Conservation (phyloP, 208 protist species). For the Trypanosoma caninum region DNA sequence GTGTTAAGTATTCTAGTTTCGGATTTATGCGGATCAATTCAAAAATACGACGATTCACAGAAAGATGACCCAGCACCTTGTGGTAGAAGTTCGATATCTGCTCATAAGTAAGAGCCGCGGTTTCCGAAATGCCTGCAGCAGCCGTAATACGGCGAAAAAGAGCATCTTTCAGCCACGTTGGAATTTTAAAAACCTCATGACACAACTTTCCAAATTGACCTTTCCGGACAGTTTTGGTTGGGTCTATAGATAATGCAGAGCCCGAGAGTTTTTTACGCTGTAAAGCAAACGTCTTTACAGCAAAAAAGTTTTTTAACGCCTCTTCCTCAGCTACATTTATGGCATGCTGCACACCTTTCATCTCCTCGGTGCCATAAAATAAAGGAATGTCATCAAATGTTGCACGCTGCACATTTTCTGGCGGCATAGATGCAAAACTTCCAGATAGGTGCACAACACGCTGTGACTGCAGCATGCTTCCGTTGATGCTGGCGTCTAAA, state of each 20-base stretch:
- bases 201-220: slow-evolving; percentile 57
- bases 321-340: slow-evolving; percentile 33
- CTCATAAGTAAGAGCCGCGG: slow-evolving; percentile 36
- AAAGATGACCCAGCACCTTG: slow-evolving; percentile 45
- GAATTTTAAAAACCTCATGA: slow-evolving; percentile 74
- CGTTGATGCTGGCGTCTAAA: slow-evolving; percentile 22
- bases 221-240: slow-evolving; percentile 29
- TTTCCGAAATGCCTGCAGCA: slow-evolving; percentile 19
- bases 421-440: slow-evolving; percentile 45
- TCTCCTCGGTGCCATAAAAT: slow-evolving; percentile 70
- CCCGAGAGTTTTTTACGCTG: slow-evolving; percentile 10
- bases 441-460: slow-evolving; percentile 55
- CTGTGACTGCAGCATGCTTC: slow-evolving; percentile 29
- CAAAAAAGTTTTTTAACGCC: slow-evolving; percentile 50
- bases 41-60: slow-evolving; percentile 68
- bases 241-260: slow-evolving; percentile 15
- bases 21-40: slow-evolving; percentile 60
- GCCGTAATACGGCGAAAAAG: slow-evolving; percentile 63
- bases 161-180: slow-evolving; percentile 75
- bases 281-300: slow-evolving; percentile 13
- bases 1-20: slow-evolving; percentile 45
- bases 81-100: slow-evolving; percentile 61
- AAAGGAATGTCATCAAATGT: slow-evolving; percentile 63
- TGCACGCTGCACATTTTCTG: slow-evolving; percentile 53
- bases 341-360: slow-evolving; percentile 36